phyloP scores from a whole-genome alignment of 805 yeast species.

The Cyberlindnera euphorbiiphila region DNA sequence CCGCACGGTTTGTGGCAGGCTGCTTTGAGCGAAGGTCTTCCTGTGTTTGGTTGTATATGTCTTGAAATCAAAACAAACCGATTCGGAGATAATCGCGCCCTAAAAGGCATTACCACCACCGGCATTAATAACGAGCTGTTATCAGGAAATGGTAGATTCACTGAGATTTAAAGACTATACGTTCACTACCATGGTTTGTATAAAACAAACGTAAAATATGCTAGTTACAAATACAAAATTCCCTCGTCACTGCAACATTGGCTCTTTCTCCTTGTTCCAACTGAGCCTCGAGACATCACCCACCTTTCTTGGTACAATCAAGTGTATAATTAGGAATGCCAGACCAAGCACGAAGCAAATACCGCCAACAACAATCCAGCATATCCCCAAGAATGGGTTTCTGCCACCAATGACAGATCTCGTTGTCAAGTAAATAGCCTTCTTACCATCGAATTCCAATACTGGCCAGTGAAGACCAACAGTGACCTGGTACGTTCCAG shows the following conservation, averaged over 20 bases:
- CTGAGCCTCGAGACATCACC: conserved; percentile 71
- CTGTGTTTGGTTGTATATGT: no score
- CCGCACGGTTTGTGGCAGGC: no score
- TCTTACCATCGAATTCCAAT: conserved; percentile 59
- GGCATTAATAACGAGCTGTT: no score
- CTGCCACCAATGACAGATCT: conserved; percentile 75
- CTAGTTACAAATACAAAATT: no score
- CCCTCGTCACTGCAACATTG: conserved; percentile 14
- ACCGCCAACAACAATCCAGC: conserved; percentile 75
- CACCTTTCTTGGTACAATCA: conserved; percentile 62
- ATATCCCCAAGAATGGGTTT: conserved; percentile 65
- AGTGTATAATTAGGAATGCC: conserved; percentile 47
- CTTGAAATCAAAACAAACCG: no score
- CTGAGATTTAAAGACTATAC: no score
- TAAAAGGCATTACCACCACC: no score
- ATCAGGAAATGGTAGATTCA: no score
- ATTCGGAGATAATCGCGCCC: no score
- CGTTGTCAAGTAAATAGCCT: conserved; percentile 63
- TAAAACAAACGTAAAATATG: no score
- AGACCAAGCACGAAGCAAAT: conserved; percentile 58
- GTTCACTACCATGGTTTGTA: no score
- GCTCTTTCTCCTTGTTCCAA: conserved; percentile 61
- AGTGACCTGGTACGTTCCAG: conserved; percentile 60
- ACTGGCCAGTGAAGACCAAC: conserved; percentile 82
- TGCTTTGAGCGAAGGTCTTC: no score